Evolutionary conservation across 2,329 filamentous ascomycete species (phyloP).

Genomic region (Magnaporthiopsis incrustans): DNA sequence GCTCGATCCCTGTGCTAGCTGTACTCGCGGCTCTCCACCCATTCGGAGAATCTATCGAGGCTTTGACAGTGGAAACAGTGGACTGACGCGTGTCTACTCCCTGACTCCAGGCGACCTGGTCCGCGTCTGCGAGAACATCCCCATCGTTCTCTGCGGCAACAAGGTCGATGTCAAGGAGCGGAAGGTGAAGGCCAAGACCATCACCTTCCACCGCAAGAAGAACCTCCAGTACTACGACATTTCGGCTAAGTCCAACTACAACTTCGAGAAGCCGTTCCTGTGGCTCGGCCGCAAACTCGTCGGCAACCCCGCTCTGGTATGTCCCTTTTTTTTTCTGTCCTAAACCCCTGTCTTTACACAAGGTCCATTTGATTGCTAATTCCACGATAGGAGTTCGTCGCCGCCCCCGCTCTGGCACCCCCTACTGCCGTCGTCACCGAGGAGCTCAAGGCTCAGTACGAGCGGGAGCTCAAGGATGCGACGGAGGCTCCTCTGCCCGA

Average conservation of each 20-base stretch:
- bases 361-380: neutral
- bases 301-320: slow-evolving; percentile 78
- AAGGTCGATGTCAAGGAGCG: slow-evolving; percentile 99
- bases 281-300: slow-evolving; percentile 98
- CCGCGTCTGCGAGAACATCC: slow-evolving; percentile 98
- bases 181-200: slow-evolving; percentile 99
- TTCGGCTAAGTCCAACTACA: slow-evolving; percentile 99
- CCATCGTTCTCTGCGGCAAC: slow-evolving; percentile 97
- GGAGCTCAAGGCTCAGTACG: slow-evolving; percentile 71
- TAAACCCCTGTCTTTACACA: neutral
- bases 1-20: slow-evolving; percentile 29
- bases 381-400: slow-evolving; percentile 75
- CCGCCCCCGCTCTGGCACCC: slow-evolving; percentile 87
- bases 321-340: slow-evolving; percentile 23
- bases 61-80: no score
- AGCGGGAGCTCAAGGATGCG: slow-evolving; percentile 80
- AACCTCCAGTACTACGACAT: slow-evolving; percentile 99
- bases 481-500: slow-evolving; percentile 80
- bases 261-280: slow-evolving; percentile 99
- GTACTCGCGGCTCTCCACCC: no score
- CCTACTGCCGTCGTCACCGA: slow-evolving; percentile 87
- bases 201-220: slow-evolving; percentile 99
- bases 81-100: neutral
- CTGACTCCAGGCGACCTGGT: slow-evolving; percentile 73
- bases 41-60: no score